Base-by-base conservation (phyloP, 129 eudicot genomes). In the Helianthus tuberosus region DNA sequence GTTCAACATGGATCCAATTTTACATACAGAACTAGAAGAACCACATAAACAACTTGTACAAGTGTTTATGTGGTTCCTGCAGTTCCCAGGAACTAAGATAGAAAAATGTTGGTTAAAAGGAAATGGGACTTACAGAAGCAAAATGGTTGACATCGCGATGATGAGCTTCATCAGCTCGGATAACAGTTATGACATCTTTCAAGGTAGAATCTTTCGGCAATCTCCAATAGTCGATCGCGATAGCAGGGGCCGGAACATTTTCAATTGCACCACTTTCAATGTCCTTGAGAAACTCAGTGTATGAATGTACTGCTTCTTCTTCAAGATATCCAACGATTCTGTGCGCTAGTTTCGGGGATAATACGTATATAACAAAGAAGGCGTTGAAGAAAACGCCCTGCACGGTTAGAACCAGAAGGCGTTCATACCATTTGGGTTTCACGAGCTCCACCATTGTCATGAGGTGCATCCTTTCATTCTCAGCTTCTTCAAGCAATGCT, bases 381-480 rank as follows among this genome's bases (percentile, higher is more conserved):
- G 85, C 87, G 20, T 88, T 94, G 86, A 94, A 94, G 86, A 94
- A 94, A 14, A 90, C 90, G 39, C 96, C 97, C 84, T 94, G 98
- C 8, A 91, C 97, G 12, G 96, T 68, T 62, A 94, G 87, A 68
- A 94, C 98, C 80, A 94, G 83, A 61, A 91, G 58, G 36, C 97
- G 85, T 66, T 94, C 98, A 41, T 94, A 88, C 98, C 98, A 94
- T 79, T 82, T 91, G 29, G 98, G 98, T 79, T 91, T 66, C 82
- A 94, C 97, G 53, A 94, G 98, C 89, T 94, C 98, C 49, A 88
- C 91, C 98, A 94, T 94, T 14, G 98, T 94, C 98, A 94, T 94
- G 38, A 94, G 78, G 80, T 90, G 98, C 97, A 94, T 94, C 77
- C 98, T 85, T 76, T 94, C 98, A 50, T 94, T 94, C 74, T 94